Evolutionary conservation across 2,329 filamentous ascomycete genomes (phyloP), one percentile per base, ranked within the genome.

Genomic region (Fusarium sp.): DNA sequence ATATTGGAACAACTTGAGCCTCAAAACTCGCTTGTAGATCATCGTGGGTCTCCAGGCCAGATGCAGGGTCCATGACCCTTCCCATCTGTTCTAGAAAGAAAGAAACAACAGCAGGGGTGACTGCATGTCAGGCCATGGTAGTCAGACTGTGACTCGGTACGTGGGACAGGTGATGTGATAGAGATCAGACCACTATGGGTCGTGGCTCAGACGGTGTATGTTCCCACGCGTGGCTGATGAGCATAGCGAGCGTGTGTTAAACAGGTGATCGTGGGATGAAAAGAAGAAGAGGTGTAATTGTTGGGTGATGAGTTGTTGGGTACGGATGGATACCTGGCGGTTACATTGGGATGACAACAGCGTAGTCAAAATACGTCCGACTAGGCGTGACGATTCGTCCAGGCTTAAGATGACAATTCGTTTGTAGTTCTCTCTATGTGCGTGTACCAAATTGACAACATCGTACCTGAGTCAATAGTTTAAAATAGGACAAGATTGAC

Each of bases 161-260:
- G 57, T 58, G 58, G 44, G 44, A 43, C 41, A 38, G 24, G 24
- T 72, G 69, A 68, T 65, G 66, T 72, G 70, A 72, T 54, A 48
- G 34, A 9, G 20, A 55, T 75, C 72, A 75, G 68, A 44, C 72
- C 72, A 74, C 69, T 52, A 66, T 74, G 72, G 69, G 72, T 51
- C 72, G 67, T 69, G 61, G 51, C 63, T 71, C 72, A 61, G 69
- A 65, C 32, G 62, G 56, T 68, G 27, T 41, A 52, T 71, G 57
- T 57, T 64, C 51, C 48, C 65, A 67, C 43, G 24, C 20, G 63
- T 71, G 62, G 58, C 63, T 70, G 57, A 69, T 53, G 67, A 22
- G 11, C 38, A 45, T 29, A 11, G 22, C 11, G 27, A 57, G 55
- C 18, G 53, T 38, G 16, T 24, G 15, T 43, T 18, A 22, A 69